A percentile compares a stretch with the other conserved stretches of the same genome.
These are phyloP conservation scores for Hyaloscypha bicolor DNA, from an alignment of 495 filamentous ascomycete species.

Conservation along the genomic window DNA sequence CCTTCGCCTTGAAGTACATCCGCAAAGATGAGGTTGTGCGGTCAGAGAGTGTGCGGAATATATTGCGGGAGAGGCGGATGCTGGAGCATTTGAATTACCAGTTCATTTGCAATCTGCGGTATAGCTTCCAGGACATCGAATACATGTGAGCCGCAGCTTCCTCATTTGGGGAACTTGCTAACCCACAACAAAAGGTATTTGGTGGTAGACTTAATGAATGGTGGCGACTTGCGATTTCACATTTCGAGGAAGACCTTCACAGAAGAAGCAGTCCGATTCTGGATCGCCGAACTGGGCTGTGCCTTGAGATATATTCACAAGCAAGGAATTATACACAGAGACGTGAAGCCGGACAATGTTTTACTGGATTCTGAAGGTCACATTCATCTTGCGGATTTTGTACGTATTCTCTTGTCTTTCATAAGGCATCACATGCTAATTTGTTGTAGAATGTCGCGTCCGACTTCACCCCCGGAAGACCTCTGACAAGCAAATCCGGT, in stretches of 20 bases:
- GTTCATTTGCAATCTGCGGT: conserved; percentile 97
- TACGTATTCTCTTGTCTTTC: conserved; percentile 47
- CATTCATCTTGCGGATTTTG: conserved; percentile 97
- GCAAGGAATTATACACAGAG: conserved; percentile 92
- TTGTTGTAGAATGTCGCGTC: conserved; percentile 85
- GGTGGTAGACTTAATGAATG: conserved; percentile 98
- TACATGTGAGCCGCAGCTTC: conserved; percentile 67
- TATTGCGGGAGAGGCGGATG: conserved; percentile 96
- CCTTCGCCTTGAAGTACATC: conserved; percentile 94
- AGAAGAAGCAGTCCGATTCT: conserved; percentile 94
- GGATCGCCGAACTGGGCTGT: conserved; percentile 93
- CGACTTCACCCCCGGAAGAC: conserved; percentile 80
- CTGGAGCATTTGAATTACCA: conserved; percentile 96
- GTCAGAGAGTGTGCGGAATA: conserved; percentile 96
- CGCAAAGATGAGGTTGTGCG: conserved; percentile 82
- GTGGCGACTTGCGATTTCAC: conserved; percentile 95
- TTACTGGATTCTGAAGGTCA: conserved; percentile 92
- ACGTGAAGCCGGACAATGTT: conserved; percentile 97
- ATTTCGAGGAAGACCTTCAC: conserved; percentile 98
- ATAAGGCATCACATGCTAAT: conserved; percentile 28
- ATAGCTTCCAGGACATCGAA: conserved; percentile 98
- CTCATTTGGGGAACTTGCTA: not conserved
- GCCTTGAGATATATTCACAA: conserved; percentile 88
- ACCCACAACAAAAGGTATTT: conserved; percentile 68
- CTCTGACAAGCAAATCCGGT: conserved; percentile 91